Evolutionary conservation across 306 rosid species (phyloP).

Genomic region (Quercus ilex): DNA sequence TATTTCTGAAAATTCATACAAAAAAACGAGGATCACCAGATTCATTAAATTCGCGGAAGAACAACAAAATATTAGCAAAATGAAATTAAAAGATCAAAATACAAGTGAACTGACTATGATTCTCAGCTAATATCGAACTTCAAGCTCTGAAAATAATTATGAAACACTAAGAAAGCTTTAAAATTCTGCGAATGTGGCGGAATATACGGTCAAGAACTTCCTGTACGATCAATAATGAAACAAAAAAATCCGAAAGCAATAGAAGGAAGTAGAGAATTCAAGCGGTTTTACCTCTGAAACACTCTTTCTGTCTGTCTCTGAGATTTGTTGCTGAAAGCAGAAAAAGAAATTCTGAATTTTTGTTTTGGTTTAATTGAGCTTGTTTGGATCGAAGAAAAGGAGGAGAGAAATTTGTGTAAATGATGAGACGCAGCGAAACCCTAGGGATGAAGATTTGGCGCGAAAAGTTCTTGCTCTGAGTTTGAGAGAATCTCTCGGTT

Average conservation of each 20-base stretch:
- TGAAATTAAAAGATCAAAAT: neutral
- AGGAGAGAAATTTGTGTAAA: neutral
- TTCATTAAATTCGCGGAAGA: neutral
- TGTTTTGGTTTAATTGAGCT: neutral
- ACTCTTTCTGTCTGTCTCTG: neutral
- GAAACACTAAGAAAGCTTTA: neutral
- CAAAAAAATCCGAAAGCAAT: neutral
- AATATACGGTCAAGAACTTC: neutral
- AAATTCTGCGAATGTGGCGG: slow-evolving; percentile 9
- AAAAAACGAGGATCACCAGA: neutral
- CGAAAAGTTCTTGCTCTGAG: neutral
- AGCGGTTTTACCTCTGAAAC: neutral
- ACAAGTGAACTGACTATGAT: neutral
- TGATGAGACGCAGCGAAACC: neutral
- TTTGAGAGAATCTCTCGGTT: neutral
- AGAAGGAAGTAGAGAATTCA: too few species aligned
- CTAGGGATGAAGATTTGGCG: neutral
- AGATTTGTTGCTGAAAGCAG: neutral
- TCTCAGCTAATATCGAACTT: neutral
- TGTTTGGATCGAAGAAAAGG: neutral
- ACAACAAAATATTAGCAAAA: neutral
- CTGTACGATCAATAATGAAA: neutral
- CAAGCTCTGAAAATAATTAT: slow-evolving; percentile 3
- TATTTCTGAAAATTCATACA: slow-evolving; percentile 10
- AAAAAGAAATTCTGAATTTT: neutral